Conservation (phyloP, 2,329 filamentous ascomycete species). For the Laburnicola sp. region DNA sequence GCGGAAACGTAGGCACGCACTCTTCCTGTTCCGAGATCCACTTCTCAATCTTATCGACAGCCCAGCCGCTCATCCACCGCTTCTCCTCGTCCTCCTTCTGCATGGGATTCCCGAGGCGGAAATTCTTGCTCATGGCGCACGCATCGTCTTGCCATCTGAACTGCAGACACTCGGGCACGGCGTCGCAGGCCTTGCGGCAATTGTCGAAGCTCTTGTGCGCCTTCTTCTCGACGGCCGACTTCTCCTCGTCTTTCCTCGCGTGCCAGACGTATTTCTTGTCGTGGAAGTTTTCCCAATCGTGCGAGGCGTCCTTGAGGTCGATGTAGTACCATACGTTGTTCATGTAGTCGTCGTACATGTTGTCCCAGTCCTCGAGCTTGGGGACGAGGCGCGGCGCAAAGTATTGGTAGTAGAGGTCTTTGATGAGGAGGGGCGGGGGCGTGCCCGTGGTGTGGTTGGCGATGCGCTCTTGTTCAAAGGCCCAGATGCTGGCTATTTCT, state of each 20-base stretch:
- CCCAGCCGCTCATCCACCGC: slow-evolving; percentile 58
- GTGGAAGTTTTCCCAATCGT: slow-evolving; percentile 6
- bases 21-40: slow-evolving; percentile 52
- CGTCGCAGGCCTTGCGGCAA: slow-evolving; percentile 5
- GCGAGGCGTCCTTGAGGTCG: not conserved
- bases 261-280: slow-evolving; percentile 6
- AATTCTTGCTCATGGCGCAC: slow-evolving; percentile 6
- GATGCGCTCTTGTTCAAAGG: slow-evolving; percentile 2
- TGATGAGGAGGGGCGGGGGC: slow-evolving; percentile 8
- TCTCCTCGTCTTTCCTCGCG: not conserved
- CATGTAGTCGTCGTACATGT: slow-evolving; percentile 9
- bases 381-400: not conserved
- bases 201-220: slow-evolving; percentile 2
- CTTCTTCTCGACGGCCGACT: slow-evolving; percentile 2
- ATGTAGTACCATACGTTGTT: slow-evolving; percentile 8
- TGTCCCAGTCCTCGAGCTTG: slow-evolving; percentile 10
- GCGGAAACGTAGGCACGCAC: not conserved
- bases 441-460: slow-evolving; percentile 3
- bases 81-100: not conserved
- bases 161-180: slow-evolving; percentile 4
- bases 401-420: slow-evolving; percentile 8
- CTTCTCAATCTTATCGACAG: slow-evolving; percentile 65
- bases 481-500: slow-evolving; percentile 4
- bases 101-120: slow-evolving; percentile 7
- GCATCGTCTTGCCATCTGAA: slow-evolving; percentile 8